A percentile compares a stretch with the other conserved stretches of the same genome.
These are phyloP conservation scores for Wickerhamomyces kurtzmanii DNA, from an alignment of 805 yeast genomes.

Conservation along the genomic window DNA sequence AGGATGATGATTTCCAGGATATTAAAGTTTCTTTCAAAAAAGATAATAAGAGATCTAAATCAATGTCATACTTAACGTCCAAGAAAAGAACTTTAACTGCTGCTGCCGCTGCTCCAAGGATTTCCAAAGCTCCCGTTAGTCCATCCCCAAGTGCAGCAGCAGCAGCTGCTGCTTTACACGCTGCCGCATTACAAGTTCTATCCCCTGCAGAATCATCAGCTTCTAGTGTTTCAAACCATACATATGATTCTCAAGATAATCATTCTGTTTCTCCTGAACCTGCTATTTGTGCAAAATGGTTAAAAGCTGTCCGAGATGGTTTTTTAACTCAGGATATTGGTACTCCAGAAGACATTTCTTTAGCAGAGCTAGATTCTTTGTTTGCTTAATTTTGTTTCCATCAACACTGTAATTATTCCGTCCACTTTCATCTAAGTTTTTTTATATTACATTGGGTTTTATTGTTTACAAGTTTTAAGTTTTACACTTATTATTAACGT, in stretches of 20 bases:
- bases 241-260: conserved; percentile 10
- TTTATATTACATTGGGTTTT: neutral
- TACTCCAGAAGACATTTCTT: conserved; percentile 67
- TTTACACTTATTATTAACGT: neutral
- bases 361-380: conserved; percentile 55
- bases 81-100: conserved; percentile 49
- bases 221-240: conserved; percentile 12
- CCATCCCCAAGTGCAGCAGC: conserved; percentile 59
- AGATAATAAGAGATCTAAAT: conserved; percentile 51
- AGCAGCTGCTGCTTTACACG: conserved; percentile 66
- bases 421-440: neutral
- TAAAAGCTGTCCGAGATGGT: conserved; percentile 65
- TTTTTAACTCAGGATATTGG: conserved; percentile 71
- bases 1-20: conserved; percentile 30
- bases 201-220: conserved; percentile 26
- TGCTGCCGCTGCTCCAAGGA: conserved; percentile 78
- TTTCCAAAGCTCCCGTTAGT: conserved; percentile 50
- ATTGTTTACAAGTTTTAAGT: neutral
- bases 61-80: conserved; percentile 44
- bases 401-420: neutral
- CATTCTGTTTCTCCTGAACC: conserved; percentile 14
- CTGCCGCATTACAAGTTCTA: conserved; percentile 49
- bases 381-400: conserved; percentile 19
- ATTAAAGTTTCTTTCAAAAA: conserved; percentile 31
- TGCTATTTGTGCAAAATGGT: conserved; percentile 49